phyloP scores from a whole-genome alignment of 2,329 filamentous ascomycete species.

The Phyllosticta ampelicida region DNA sequence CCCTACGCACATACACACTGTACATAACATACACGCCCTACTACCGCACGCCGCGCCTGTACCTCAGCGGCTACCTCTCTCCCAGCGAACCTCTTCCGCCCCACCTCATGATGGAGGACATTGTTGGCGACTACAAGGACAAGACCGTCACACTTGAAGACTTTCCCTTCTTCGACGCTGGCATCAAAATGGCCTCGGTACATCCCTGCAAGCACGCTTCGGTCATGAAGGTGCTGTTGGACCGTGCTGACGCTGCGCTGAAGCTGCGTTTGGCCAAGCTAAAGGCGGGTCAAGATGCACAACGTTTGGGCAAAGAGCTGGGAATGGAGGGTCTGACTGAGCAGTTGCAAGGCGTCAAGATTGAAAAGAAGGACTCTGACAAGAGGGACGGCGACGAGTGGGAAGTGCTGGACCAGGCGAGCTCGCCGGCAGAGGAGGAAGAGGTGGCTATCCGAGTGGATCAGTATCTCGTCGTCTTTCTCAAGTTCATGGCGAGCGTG shows the following conservation, averaged over 20 bases:
- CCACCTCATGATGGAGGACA: conserved; percentile 89
- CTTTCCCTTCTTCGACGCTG: conserved; percentile 86
- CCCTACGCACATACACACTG: conserved; percentile 86
- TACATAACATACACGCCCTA: conserved; percentile 98
- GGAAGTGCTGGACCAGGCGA: conserved; percentile 46
- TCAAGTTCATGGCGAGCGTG: conserved; percentile 65
- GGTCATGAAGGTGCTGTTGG: conserved; percentile 95
- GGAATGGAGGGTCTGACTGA: conserved; percentile 83
- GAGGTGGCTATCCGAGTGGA: conserved; percentile 79
- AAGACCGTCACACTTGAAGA: conserved; percentile 98
- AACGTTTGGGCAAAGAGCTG: conserved; percentile 37
- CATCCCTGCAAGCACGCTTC: conserved; percentile 96
- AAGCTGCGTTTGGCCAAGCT: conserved; percentile 81
- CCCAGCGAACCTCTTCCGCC: conserved; percentile 72
- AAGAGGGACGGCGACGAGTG: conserved; percentile 47
- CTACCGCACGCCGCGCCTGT: conserved; percentile 90
- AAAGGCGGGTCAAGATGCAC: conserved; percentile 45
- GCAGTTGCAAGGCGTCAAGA: conserved; percentile 54
- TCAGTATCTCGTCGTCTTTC: conserved; percentile 76
- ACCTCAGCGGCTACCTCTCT: conserved; percentile 79
- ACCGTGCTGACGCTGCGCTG: conserved; percentile 85
- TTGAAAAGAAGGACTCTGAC: conserved; percentile 39
- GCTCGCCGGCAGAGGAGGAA: conserved; percentile 55
- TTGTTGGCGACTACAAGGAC: conserved; percentile 92
- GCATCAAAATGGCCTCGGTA: conserved; percentile 90